Conservation (phyloP, 345 rosid species). For the Lagerstroemia speciosa region DNA sequence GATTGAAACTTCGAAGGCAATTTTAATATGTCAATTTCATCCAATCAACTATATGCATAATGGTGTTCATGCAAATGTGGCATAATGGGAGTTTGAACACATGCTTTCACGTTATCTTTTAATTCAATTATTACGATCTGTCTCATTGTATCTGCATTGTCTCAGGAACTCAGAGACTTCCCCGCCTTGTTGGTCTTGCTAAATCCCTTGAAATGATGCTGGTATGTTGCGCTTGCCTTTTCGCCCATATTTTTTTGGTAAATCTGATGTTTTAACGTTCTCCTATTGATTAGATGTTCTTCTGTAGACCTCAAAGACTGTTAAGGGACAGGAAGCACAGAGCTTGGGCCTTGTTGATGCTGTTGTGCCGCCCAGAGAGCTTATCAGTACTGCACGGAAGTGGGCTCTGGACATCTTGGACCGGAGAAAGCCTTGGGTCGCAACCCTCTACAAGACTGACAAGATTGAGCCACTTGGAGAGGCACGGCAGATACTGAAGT, state of each 20-base stretch:
- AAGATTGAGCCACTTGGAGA: slow-evolving; percentile 83
- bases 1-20: neutral
- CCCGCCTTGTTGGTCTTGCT: slow-evolving; percentile 93
- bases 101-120: neutral
- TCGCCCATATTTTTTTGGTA: neutral
- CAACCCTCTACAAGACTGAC: slow-evolving; percentile 65
- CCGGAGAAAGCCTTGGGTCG: slow-evolving; percentile 74
- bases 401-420: slow-evolving; percentile 82
- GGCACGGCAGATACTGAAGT: slow-evolving; percentile 77
- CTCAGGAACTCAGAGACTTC: slow-evolving; percentile 95
- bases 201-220: slow-evolving; percentile 96
- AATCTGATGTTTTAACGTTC: neutral
- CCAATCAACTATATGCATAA: too few relatives aligned
- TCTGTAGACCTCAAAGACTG: slow-evolving; percentile 68
- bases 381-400: slow-evolving; percentile 58
- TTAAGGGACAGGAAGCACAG: slow-evolving; percentile 66
- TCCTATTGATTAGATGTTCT: neutral
- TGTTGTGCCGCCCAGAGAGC: slow-evolving; percentile 53
- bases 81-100: neutral
- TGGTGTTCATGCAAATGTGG: too few relatives aligned
- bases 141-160: slow-evolving; percentile 5
- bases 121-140: slow-evolving; percentile 1
- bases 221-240: slow-evolving; percentile 36
- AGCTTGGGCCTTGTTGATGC: slow-evolving; percentile 75
- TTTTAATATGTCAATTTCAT: neutral